Conservation (phyloP, 805 yeast species). For the Zygotorulaspora chibaensis region DNA sequence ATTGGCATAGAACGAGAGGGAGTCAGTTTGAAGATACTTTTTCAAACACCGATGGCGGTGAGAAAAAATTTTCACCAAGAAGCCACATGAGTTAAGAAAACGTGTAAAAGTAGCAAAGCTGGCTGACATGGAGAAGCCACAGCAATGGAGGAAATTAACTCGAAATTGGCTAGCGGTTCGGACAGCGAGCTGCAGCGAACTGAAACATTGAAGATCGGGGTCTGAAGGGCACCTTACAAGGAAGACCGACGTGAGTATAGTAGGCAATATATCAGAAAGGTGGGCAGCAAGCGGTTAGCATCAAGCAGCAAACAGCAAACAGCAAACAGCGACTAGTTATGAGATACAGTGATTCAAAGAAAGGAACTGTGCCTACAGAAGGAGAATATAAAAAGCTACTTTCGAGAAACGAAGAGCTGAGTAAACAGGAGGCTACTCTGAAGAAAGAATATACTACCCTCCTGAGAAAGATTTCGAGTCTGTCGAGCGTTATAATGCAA, state of each 20-base stretch:
- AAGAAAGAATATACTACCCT: constrained; percentile 32
- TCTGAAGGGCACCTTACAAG: too few relatives aligned
- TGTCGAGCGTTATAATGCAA: constrained; percentile 19
- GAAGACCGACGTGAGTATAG: too few relatives aligned
- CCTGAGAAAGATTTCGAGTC: constrained; percentile 30
- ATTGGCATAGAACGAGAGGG: background rate
- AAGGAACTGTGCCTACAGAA: constrained; percentile 6
- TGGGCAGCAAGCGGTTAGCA: too few relatives aligned
- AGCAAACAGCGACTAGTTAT: background rate
- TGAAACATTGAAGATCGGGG: too few relatives aligned
- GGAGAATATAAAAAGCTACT: constrained; percentile 12
- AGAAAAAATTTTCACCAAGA: background rate
- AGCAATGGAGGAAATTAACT: background rate
- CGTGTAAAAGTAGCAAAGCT: background rate
- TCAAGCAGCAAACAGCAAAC: background rate
- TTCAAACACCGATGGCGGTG: constrained; percentile 2
- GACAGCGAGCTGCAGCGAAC: too few relatives aligned
- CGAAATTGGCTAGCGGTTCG: too few relatives aligned
- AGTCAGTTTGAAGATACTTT: background rate
- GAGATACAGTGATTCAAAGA: constrained; percentile 1
- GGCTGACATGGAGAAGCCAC: background rate
- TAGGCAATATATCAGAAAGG: too few relatives aligned
- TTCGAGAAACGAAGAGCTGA: constrained; percentile 31
- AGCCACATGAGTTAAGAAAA: constrained; percentile 4
- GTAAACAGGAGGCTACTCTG: constrained; percentile 29